phyloP scores from a whole-genome alignment of 345 rosid species.

The Zanthoxylum bungeanum region DNA sequence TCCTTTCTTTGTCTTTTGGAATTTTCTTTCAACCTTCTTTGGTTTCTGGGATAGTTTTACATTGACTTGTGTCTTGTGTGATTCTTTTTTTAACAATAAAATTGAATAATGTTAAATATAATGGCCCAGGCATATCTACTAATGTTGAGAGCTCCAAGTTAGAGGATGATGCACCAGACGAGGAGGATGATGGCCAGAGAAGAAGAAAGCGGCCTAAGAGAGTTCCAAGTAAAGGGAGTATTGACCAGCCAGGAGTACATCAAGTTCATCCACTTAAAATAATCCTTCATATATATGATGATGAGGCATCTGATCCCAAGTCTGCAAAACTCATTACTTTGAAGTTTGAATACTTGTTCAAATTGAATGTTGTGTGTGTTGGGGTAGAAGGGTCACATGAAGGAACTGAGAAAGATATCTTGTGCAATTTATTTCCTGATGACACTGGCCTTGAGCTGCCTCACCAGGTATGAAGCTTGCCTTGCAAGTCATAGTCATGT shows the following conservation, averaged over 20 bases:
- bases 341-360: slow-evolving; percentile 73
- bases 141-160: slow-evolving; percentile 52
- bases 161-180: slow-evolving; percentile 74
- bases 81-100: neutral
- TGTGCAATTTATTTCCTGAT: slow-evolving; percentile 77
- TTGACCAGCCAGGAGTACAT: slow-evolving; percentile 56
- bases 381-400: slow-evolving; percentile 59
- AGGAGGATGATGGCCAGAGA: slow-evolving; percentile 81
- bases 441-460: slow-evolving; percentile 89
- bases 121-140: slow-evolving; percentile 49
- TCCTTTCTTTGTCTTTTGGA: neutral
- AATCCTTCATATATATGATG: slow-evolving; percentile 58
- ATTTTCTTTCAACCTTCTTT: neutral
- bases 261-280: slow-evolving; percentile 73
- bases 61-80: neutral
- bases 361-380: slow-evolving; percentile 79
- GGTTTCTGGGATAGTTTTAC: neutral
- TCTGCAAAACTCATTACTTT: slow-evolving; percentile 49
- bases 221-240: slow-evolving; percentile 52
- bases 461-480: slow-evolving; percentile 52
- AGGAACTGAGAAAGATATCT: slow-evolving; percentile 46
- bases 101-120: slow-evolving; percentile 3
- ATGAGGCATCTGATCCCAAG: slow-evolving; percentile 59
- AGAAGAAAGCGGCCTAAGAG: slow-evolving; percentile 73
- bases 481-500: neutral